Evolutionary conservation across 306 rosid species (phyloP).

Genomic region (Neltuma alba): DNA sequence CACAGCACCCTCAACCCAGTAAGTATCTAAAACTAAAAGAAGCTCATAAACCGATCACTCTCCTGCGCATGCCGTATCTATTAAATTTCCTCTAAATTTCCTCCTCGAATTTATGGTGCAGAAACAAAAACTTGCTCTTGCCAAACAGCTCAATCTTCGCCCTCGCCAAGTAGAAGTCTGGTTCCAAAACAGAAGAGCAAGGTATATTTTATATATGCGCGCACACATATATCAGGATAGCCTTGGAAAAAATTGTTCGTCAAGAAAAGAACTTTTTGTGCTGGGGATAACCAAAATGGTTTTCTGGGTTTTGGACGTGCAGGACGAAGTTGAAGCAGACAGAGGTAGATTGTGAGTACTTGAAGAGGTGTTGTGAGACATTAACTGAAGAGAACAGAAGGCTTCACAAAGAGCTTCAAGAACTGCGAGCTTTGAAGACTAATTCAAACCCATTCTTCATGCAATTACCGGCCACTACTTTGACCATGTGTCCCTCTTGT

Average conservation of each 20-base stretch:
- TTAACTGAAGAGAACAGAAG: constrained; percentile 57
- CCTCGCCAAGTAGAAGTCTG: constrained; percentile 90
- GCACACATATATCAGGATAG: no score
- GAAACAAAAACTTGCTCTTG: constrained; percentile 78
- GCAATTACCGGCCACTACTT: constrained; percentile 66
- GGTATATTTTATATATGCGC: constrained; percentile 34
- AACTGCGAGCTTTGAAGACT: constrained; percentile 56
- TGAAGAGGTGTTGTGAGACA: constrained; percentile 58
- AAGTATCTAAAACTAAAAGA: constrained; percentile 29
- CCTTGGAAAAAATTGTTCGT: neutral
- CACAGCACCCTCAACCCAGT: constrained; percentile 80
- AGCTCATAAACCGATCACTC: neutral
- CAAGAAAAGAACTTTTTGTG: neutral
- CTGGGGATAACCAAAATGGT: neutral
- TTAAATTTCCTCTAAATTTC: neutral
- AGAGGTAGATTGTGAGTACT: constrained; percentile 58
- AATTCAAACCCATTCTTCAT: constrained; percentile 47
- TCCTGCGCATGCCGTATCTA: neutral
- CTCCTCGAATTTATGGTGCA: constrained; percentile 11
- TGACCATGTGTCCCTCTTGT: constrained; percentile 67
- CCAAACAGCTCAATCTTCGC: constrained; percentile 69
- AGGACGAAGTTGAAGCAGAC: constrained; percentile 71
- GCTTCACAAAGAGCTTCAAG: constrained; percentile 63
- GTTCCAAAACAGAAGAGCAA: constrained; percentile 90
- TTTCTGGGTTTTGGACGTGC: neutral